A percentile compares a stretch with the other conserved stretches of the same genome.
These are phyloP conservation scores for Podila verticillata DNA, from an alignment of 192 early-diverging fungal genomes.

Conservation along the genomic window DNA sequence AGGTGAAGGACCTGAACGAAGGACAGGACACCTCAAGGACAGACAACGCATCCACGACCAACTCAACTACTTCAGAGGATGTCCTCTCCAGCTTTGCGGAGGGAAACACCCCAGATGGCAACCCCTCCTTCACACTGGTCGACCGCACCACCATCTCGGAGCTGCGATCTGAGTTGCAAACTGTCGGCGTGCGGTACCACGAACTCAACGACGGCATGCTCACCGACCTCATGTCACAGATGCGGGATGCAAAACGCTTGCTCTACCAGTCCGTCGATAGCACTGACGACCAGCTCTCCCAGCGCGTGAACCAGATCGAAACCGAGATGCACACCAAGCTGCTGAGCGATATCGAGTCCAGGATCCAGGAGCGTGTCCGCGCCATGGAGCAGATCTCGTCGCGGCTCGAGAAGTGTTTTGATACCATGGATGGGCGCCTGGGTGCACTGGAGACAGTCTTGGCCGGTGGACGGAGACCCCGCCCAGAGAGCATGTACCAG, in stretches of 20 bases:
- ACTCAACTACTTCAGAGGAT: background rate
- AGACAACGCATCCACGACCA: background rate
- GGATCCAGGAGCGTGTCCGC: conserved; percentile 35
- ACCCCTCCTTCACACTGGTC: background rate
- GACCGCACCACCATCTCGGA: conserved; percentile 13
- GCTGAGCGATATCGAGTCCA: conserved; percentile 21
- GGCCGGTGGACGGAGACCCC: conserved; percentile 2
- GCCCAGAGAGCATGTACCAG: conserved; percentile 30
- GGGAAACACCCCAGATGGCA: background rate
- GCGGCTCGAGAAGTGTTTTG: conserved; percentile 21
- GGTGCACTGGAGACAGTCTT: conserved; percentile 29
- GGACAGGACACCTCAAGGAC: background rate
- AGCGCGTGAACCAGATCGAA: conserved; percentile 15
- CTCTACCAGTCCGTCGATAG: conserved; percentile 7
- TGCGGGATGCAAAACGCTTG: conserved; percentile 19
- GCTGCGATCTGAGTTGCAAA: conserved; percentile 26
- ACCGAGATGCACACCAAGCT: conserved; percentile 25
- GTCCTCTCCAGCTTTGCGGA: background rate
- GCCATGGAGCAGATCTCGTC: conserved; percentile 31
- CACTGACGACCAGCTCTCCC: conserved; percentile 1
- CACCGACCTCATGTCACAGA: conserved; percentile 26
- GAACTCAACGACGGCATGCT: conserved; percentile 32
- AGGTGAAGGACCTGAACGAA: conserved; percentile 27
- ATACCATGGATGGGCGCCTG: conserved; percentile 35
- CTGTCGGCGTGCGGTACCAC: conserved; percentile 28